Percentiles rank a stretch among this genome's conserved stretches.
These are phyloP conservation scores for Xylaria sp. DNA, from an alignment of 2,329 filamentous ascomycete genomes.

Conservation along the genomic window DNA sequence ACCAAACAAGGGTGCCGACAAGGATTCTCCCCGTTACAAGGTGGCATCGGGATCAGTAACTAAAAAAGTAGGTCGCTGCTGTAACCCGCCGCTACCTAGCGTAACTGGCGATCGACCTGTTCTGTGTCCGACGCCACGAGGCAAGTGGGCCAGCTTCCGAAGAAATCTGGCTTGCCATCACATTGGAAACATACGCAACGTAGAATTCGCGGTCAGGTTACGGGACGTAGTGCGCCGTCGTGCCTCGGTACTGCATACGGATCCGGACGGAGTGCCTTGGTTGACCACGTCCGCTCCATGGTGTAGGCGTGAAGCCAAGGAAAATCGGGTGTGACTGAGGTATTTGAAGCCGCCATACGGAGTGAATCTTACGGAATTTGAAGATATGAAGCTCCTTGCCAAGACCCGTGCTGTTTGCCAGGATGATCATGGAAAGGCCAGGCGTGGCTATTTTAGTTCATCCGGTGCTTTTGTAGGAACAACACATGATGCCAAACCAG, in stretches of 20 bases:
- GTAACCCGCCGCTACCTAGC: not conserved
- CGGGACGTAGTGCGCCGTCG: not conserved
- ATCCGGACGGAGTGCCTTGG: not conserved
- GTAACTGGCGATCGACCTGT: not conserved
- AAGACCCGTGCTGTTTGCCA: too few relatives aligned
- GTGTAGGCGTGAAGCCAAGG: too few relatives aligned
- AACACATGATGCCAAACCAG: too few relatives aligned
- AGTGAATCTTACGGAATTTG: too few relatives aligned
- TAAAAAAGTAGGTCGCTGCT: too few relatives aligned
- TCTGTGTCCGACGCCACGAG: not conserved
- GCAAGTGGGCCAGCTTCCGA: not conserved
- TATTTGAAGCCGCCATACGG: too few relatives aligned
- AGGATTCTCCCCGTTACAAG: conserved; percentile 14
- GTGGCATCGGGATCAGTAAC: conserved; percentile 9
- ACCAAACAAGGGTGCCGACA: conserved; percentile 2
- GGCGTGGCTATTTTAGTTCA: too few relatives aligned
- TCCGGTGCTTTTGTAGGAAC: too few relatives aligned
- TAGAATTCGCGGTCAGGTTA: not conserved
- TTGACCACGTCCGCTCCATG: too few relatives aligned
- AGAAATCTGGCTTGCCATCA: not conserved
- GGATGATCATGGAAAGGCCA: too few relatives aligned
- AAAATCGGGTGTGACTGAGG: too few relatives aligned
- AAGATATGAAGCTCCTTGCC: too few relatives aligned
- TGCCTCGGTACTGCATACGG: not conserved
- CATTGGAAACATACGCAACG: not conserved